Evolutionary conservation across 345 rosid genomes (phyloP).

Genomic region (Draba incana): DNA sequence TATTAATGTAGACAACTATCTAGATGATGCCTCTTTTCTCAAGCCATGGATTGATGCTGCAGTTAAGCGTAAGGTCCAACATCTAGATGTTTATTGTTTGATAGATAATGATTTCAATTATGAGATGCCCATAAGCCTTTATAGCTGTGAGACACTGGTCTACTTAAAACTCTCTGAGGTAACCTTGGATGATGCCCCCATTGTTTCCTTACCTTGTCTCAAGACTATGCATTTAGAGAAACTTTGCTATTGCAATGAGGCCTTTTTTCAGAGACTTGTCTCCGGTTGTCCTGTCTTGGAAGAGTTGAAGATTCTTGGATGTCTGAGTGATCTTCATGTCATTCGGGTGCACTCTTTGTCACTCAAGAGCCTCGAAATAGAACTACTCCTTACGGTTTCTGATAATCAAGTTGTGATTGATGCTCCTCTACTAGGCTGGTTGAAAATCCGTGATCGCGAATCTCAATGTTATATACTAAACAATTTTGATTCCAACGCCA

Average conservation of each 20-base stretch:
- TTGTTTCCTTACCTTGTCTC: conserved; percentile 10
- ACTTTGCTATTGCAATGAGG: neutral
- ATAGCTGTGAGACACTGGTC: neutral
- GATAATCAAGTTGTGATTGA: neutral
- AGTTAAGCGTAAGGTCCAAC: neutral
- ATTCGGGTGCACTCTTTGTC: neutral
- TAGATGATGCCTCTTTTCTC: neutral
- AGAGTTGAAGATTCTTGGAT: neutral
- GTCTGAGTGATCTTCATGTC: no score
- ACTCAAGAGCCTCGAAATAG: neutral
- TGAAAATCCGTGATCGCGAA: neutral
- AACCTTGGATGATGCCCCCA: neutral
- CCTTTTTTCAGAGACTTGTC: neutral
- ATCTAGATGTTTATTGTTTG: neutral
- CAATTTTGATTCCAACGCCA: neutral
- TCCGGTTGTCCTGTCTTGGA: neutral
- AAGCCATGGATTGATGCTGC: neutral
- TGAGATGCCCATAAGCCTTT: neutral
- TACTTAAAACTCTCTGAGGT: neutral
- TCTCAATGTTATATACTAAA: neutral
- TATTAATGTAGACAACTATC: no score
- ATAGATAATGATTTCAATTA: rapidly evolving
- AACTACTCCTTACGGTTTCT: rapidly evolving
- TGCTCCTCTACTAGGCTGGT: neutral
- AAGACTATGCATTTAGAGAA: neutral